Evolutionary conservation across 75 land plant genomes (phyloP), one percentile per base, ranked within the genome.

Genomic region (Cupressus sempervirens): DNA sequence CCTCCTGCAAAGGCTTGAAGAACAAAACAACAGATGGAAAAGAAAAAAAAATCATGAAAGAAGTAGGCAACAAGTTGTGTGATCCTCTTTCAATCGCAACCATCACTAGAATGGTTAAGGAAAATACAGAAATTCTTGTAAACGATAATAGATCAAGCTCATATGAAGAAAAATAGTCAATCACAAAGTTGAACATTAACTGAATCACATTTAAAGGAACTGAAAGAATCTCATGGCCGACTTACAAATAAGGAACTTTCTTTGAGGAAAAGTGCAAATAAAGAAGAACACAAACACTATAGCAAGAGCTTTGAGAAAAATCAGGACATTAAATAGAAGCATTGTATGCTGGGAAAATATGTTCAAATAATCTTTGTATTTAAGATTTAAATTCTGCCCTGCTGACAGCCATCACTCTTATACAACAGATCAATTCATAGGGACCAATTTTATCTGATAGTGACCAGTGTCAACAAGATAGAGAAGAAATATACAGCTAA

Each of bases 121-220:
- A 36, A n/a, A 36, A 8, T 29, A 73, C 79, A 85, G 0, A 46
- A 52, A 10, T 26, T 62, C 48, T 35, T 30, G 74, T 52, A 53
- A 40, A 12, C 15, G 26, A 54, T 34, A 68, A 48, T 54, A 35
- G 18, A 50, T 43, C 18, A 40, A 43, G 3, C 11, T n/a, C 29
- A 40, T 1, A 16, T 40, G 16, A 34, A 80, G 34, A 11, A 43
- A 43, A 80, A 80, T 4, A 80, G 46, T n/a, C 0, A 18, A 80
- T 80, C 82, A 40, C 12, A 80, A 80, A 80, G 82, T 40, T 80
- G n/a, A 80, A 40, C 46, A 40, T 80, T 23, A 40, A 80, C 13
- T n/a, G 5, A 10, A n/a, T 40, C n/a, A 10, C 45, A 20, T 40
- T 11, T 1, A 20, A 26, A 43, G 45, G 4, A 80, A 23, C n/a